phyloP scores from a whole-genome alignment of 2,329 filamentous ascomycete genomes.

The Myriosclerotinia duriaeana region DNA sequence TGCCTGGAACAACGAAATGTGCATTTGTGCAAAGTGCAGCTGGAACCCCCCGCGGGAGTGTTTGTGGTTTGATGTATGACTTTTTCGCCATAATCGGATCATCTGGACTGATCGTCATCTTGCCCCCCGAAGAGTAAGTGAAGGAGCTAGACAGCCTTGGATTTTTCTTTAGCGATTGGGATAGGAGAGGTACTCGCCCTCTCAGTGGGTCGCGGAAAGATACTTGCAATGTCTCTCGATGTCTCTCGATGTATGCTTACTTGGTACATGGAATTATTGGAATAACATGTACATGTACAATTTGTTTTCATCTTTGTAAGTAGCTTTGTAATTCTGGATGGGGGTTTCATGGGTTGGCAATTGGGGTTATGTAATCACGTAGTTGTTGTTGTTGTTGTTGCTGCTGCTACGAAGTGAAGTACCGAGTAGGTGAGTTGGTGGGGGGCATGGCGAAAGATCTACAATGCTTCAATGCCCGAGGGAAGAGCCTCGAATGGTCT shows the following conservation, averaged over 20 bases:
- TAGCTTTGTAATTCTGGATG: no score
- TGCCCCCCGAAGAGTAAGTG: neutral
- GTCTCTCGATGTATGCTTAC: no score
- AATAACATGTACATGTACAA: no score
- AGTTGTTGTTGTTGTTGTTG: no score
- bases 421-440: neutral
- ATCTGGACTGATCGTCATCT: neutral
- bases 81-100: neutral
- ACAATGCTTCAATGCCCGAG: neutral
- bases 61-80: neutral
- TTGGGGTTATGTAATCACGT: no score
- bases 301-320: no score
- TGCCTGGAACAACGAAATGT: neutral
- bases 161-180: neutral
- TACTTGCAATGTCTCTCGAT: no score
- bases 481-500: neutral
- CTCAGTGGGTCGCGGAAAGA: no score
- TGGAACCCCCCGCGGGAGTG: neutral
- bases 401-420: no score
- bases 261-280: no score
- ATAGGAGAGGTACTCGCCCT: neutral
- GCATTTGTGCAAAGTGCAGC: neutral
- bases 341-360: no score
- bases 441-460: neutral
- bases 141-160: neutral